phyloP scores from a whole-genome alignment of 768 basidiomycete genomes.

The Xanthoconium purpureum region DNA sequence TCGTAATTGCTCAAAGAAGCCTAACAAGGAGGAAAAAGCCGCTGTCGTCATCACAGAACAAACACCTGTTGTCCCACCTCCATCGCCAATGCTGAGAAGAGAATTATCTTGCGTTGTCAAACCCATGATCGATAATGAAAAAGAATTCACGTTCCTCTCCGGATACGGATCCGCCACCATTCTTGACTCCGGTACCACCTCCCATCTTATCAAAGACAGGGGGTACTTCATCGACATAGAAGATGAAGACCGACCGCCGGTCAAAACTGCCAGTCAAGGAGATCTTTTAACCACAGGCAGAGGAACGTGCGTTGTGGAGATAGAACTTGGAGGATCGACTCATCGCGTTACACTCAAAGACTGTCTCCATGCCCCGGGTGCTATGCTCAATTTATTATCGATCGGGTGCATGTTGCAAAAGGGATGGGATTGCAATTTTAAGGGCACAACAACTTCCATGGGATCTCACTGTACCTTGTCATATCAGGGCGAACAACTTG shows the following conservation, averaged over 20 bases:
- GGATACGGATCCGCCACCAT: background rate
- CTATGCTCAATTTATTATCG: background rate
- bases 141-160: no score
- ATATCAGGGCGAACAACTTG: background rate
- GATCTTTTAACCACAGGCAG: accelerated
- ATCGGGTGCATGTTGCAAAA: background rate
- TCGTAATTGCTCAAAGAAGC: no score
- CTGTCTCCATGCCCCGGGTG: background rate
- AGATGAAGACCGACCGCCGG: background rate
- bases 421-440: background rate
- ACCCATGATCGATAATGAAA: no score
- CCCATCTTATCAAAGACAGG: background rate
- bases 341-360: background rate
- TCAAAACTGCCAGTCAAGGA: background rate
- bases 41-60: background rate
- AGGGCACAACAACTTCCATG: accelerated
- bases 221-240: background rate
- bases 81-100: no score
- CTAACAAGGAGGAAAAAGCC: background rate
- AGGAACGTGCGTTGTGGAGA: background rate
- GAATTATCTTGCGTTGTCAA: background rate
- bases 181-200: background rate
- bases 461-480: background rate
- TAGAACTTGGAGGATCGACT: background rate
- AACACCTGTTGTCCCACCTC: background rate